These are phyloP conservation scores for Pestalotiopsis sp. DNA, from an alignment of 2,329 filamentous ascomycete species.

Conservation along the genomic window DNA sequence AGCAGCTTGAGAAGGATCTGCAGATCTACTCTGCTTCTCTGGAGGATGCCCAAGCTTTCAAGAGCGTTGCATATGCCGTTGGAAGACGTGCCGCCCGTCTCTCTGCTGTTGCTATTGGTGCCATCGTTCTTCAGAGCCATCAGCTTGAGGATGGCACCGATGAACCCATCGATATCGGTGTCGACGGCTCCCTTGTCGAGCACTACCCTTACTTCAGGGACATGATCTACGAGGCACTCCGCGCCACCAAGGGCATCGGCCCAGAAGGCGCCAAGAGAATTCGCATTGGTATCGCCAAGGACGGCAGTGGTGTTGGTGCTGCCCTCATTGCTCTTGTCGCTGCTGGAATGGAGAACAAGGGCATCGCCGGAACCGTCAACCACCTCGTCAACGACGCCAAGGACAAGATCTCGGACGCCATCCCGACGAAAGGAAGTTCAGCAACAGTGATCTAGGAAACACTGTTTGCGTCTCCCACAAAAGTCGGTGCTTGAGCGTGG, in stretches of 20 bases:
- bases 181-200: conserved; percentile 92
- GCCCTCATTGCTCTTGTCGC: conserved; percentile 93
- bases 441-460: conserved; percentile 24
- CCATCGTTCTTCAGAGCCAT: conserved; percentile 79
- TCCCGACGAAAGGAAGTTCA: conserved; percentile 27
- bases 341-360: conserved; percentile 62
- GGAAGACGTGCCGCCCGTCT: conserved; percentile 87
- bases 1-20: conserved; percentile 76
- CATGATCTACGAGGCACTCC: conserved; percentile 82
- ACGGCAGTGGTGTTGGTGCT: conserved; percentile 93
- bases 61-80: conserved; percentile 79
- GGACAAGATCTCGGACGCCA: conserved; percentile 25
- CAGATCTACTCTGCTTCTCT: conserved; percentile 75
- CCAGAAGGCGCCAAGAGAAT: conserved; percentile 79
- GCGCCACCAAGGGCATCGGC: conserved; percentile 77
- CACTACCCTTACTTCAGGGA: conserved; percentile 93
- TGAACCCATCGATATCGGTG: conserved; percentile 83
- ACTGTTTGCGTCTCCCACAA: conserved; percentile 9
- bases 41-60: conserved; percentile 88
- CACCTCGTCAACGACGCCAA: conserved; percentile 43
- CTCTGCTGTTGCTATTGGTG: conserved; percentile 84
- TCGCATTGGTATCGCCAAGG: conserved; percentile 93
- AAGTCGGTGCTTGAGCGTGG: conserved; percentile 9
- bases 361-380: conserved; percentile 36
- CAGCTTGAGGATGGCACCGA: conserved; percentile 66